These are phyloP conservation scores for Populus deltoides DNA, from an alignment of 345 rosid genomes.

Conservation along the genomic window DNA sequence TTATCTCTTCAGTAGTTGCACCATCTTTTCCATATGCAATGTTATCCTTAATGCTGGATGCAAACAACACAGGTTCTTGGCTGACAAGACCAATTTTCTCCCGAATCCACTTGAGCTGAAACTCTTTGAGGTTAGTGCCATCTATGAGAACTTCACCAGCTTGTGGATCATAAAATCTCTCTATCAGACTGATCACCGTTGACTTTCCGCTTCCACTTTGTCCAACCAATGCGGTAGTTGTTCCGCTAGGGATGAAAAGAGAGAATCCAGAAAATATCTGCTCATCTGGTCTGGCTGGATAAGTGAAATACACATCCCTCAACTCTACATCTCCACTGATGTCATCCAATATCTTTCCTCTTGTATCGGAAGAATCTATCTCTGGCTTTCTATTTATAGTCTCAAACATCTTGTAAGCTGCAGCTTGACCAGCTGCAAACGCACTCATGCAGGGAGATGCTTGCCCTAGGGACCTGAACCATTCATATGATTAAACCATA, in stretches of 20 bases:
- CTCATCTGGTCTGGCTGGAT: slow-evolving; percentile 51
- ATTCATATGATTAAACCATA: neutral
- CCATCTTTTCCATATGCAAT: slow-evolving; percentile 40
- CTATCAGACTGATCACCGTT: slow-evolving; percentile 36
- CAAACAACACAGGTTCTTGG: slow-evolving; percentile 50
- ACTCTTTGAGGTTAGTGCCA: slow-evolving; percentile 33
- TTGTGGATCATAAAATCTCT: slow-evolving; percentile 48
- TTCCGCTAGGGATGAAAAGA: slow-evolving; percentile 33
- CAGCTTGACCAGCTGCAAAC: slow-evolving; percentile 29
- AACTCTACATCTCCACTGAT: slow-evolving; percentile 46
- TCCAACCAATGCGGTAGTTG: slow-evolving; percentile 47
- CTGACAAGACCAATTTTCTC: slow-evolving; percentile 46
- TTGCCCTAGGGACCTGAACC: slow-evolving; percentile 71
- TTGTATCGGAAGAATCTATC: slow-evolving; percentile 42
- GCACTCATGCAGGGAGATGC: slow-evolving; percentile 22
- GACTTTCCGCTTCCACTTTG: slow-evolving; percentile 63
- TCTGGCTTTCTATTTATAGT: slow-evolving; percentile 41
- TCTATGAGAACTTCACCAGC: slow-evolving; percentile 50
- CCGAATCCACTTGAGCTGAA: slow-evolving; percentile 51
- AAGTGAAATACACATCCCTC: slow-evolving; percentile 38
- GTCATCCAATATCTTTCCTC: slow-evolving; percentile 35
- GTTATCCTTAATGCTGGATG: slow-evolving; percentile 43
- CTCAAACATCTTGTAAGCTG: slow-evolving; percentile 43
- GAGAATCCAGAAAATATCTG: slow-evolving; percentile 44
- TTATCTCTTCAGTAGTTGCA: slow-evolving; percentile 34